phyloP scores from a whole-genome alignment of 768 basidiomycete genomes.

The Leccinum rimulosum region DNA sequence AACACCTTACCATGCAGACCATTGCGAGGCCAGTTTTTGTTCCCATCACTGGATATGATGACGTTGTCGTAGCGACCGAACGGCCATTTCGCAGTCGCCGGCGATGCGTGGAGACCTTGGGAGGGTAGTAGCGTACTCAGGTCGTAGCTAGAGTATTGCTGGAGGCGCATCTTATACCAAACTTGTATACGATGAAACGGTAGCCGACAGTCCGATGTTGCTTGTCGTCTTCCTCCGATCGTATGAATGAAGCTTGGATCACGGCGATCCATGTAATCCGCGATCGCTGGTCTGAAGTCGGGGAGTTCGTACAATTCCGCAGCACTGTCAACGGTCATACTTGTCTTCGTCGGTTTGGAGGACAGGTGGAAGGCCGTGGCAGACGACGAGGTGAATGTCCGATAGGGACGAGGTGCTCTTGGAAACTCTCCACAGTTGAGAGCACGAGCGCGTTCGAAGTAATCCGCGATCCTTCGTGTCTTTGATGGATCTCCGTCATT shows the following conservation, averaged over 20 bases:
- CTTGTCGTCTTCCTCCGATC: not conserved
- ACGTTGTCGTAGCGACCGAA: too few species aligned
- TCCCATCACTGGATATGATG: not conserved
- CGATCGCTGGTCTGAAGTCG: not conserved
- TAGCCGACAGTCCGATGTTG: not conserved
- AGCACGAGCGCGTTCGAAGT: too few species aligned
- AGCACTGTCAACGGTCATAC: not conserved
- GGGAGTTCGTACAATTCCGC: not conserved
- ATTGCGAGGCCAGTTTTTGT: not conserved
- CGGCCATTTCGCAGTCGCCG: not conserved
- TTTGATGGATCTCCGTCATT: too few species aligned
- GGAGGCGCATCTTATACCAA: too few species aligned
- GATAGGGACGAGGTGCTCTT: too few species aligned
- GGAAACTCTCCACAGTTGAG: too few species aligned
- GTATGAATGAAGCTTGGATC: not conserved
- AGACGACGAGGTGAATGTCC: too few species aligned
- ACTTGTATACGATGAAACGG: not conserved
- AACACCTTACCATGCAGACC: not conserved
- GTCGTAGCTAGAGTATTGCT: not conserved
- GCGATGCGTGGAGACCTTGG: not conserved
- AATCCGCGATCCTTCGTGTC: too few species aligned
- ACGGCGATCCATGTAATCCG: not conserved
- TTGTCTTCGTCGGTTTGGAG: not conserved
- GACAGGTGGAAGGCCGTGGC: not conserved
- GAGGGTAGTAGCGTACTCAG: not conserved